Conservation (phyloP, 306 rosid genomes). For the Vigna hirtella region DNA sequence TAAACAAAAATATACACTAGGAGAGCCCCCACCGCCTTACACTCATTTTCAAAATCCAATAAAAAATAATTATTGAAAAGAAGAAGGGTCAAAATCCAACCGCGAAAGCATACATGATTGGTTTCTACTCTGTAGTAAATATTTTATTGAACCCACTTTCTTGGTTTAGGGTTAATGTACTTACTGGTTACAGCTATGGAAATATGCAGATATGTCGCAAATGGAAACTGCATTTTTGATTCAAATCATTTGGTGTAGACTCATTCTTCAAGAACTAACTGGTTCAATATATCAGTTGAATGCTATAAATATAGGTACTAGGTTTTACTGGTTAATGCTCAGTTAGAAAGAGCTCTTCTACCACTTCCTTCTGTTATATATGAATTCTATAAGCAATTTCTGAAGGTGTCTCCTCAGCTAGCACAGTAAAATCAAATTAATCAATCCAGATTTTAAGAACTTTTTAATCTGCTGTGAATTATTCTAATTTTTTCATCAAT, state of each 20-base stretch:
- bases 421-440: slow-evolving; percentile 16
- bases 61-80: neutral
- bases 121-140: neutral
- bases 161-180: slow-evolving; percentile 31
- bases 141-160: slow-evolving; percentile 18
- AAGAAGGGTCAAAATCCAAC: slow-evolving; percentile 31
- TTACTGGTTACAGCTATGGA: slow-evolving; percentile 34
- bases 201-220: slow-evolving; percentile 40
- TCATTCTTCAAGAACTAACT: slow-evolving; percentile 29
- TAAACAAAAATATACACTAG: neutral
- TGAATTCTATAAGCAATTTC: too few species aligned
- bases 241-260: slow-evolving; percentile 35
- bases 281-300: slow-evolving; percentile 28
- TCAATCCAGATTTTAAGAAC: neutral
- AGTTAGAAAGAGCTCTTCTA: neutral
- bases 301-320: slow-evolving; percentile 43
- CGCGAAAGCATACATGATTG: slow-evolving; percentile 22
- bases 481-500: neutral
- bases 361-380: slow-evolving; percentile 9
- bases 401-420: slow-evolving; percentile 34
- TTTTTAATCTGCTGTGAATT: neutral
- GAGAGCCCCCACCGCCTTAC: slow-evolving; percentile 21
- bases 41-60: neutral
- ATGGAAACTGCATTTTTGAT: slow-evolving; percentile 39
- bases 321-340: slow-evolving; percentile 31